A percentile compares a stretch with the other conserved stretches of the same genome.
phyloP scores from a whole-genome alignment of 2,329 filamentous ascomycete species.

The Aspergillus piperis region DNA sequence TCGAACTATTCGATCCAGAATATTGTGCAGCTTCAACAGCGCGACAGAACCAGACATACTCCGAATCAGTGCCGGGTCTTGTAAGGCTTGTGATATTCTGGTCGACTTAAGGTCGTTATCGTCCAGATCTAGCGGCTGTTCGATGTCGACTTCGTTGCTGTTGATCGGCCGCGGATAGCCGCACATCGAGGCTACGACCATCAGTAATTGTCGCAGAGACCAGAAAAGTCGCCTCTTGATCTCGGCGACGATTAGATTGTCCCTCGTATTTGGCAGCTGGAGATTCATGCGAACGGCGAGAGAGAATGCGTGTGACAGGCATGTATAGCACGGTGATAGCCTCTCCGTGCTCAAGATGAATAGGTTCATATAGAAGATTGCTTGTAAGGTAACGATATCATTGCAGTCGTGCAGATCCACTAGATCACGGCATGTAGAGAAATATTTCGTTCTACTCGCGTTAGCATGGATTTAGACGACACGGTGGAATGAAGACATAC shows the following conservation, averaged over 20 bases:
- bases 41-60: slow-evolving; percentile 2
- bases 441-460: slow-evolving; percentile 4
- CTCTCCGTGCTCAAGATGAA: slow-evolving; percentile 10
- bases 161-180: slow-evolving; percentile 11
- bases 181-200: slow-evolving; percentile 5
- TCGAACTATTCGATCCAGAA: slow-evolving; percentile 7
- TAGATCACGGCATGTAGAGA: slow-evolving; percentile 6
- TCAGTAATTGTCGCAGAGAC: slow-evolving; percentile 10
- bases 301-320: slow-evolving; percentile 12
- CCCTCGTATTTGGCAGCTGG: slow-evolving; percentile 4
- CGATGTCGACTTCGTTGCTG: slow-evolving; percentile 9
- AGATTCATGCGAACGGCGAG: slow-evolving; percentile 16
- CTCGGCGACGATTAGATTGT: slow-evolving; percentile 1
- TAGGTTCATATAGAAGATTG: slow-evolving; percentile 19
- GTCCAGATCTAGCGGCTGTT: not conserved
- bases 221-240: slow-evolving; percentile 12
- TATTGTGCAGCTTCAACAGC: slow-evolving; percentile 9
- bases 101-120: not conserved
- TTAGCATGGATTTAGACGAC: not conserved
- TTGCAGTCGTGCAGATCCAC: slow-evolving; percentile 12
- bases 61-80: not conserved
- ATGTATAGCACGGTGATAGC: slow-evolving; percentile 11
- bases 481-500: not conserved
- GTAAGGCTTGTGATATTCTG: not conserved
- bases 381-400: slow-evolving; percentile 13